Base-by-base conservation (phyloP, 2,329 filamentous ascomycete genomes). In the Periconia sp. region DNA sequence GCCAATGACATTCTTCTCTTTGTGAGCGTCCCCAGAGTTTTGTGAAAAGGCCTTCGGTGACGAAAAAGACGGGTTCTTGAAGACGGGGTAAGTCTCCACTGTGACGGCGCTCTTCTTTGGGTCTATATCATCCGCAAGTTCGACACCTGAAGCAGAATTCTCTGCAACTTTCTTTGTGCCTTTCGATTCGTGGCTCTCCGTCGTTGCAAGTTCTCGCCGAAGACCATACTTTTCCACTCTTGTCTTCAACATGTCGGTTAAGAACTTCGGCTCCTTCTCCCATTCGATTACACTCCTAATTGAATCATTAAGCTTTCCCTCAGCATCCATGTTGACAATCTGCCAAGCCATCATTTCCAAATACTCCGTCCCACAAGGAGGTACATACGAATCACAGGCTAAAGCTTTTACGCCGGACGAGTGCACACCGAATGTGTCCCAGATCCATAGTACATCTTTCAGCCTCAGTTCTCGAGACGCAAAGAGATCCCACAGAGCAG, bases 311-410 rank as follows among this genome's bases (percentile, higher is more conserved):
- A 51, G 23, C 26, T 33, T 31, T 10, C 35, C 19, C 12, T 39
- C 24, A 6, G 23, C 34, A 15, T 36, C 26, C 7, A 51, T 15
- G 18, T 47, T 51, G 16, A 51, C 30, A 10, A 47, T 36, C 30
- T 47, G 43, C 43, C 48, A 51, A 13, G 38, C 36, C 48, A 51
- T 47, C 36, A 45, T 42, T 17, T 43, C 36, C 2, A 51, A 19
- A 18, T 51, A 47, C 34, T 51, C 40, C 9, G 26, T 24, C 5
- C 40, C 40, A 18, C 34, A 33, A 6, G 43, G 40, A 10, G 40
- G 31, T 18, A 22, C 24, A 13, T 43, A 50, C 7, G 15, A 21
- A 18, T 31, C 33, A 16, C 24, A 36, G n/a, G n/a, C n/a, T n/a
- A n/a, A n/a, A n/a, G n/a, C n/a, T n/a, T n/a, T n/a, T n/a, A n/a